A percentile compares a stretch with the other conserved stretches of the same genome.
These are phyloP conservation scores for Alternaria arbusti DNA, from an alignment of 2,329 filamentous ascomycete genomes.

Conservation along the genomic window DNA sequence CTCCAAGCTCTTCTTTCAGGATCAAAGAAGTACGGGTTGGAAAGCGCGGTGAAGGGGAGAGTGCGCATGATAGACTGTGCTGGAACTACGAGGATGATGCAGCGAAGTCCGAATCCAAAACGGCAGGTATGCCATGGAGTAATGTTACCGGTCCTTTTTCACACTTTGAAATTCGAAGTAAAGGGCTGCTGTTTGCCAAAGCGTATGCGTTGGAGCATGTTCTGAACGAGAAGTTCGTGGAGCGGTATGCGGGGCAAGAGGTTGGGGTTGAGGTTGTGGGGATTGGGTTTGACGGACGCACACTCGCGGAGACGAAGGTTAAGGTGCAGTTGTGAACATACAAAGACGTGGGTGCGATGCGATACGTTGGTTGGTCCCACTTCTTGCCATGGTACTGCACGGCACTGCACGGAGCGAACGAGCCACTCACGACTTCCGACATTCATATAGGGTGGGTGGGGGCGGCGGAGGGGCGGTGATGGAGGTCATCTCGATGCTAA, in stretches of 20 bases:
- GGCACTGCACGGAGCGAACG: neutral
- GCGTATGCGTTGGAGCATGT: slow-evolving; percentile 41
- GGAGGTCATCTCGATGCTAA: too few species aligned
- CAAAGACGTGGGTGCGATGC: too few species aligned
- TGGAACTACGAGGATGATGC: slow-evolving; percentile 25
- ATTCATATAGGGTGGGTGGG: too few species aligned
- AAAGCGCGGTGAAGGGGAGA: slow-evolving; percentile 19
- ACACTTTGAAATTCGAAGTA: slow-evolving; percentile 36
- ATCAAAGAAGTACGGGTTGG: slow-evolving; percentile 25
- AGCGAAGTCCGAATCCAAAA: neutral
- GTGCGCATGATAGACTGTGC: slow-evolving; percentile 29
- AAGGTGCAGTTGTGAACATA: too few species aligned
- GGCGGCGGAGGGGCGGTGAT: too few species aligned
- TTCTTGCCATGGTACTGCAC: neutral
- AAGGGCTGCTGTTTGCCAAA: slow-evolving; percentile 28
- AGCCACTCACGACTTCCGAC: neutral
- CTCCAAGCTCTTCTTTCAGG: neutral
- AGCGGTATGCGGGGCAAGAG: neutral
- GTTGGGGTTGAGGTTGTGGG: slow-evolving; percentile 1
- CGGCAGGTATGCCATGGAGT: slow-evolving; percentile 34
- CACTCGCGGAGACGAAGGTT: neutral
- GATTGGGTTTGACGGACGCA: neutral
- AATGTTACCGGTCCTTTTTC: slow-evolving; percentile 44
- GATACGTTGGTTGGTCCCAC: neutral
- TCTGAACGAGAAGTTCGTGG: slow-evolving; percentile 18